These are phyloP conservation scores for Aspergillus hancockii DNA, from an alignment of 495 filamentous ascomycete species.

Conservation along the genomic window DNA sequence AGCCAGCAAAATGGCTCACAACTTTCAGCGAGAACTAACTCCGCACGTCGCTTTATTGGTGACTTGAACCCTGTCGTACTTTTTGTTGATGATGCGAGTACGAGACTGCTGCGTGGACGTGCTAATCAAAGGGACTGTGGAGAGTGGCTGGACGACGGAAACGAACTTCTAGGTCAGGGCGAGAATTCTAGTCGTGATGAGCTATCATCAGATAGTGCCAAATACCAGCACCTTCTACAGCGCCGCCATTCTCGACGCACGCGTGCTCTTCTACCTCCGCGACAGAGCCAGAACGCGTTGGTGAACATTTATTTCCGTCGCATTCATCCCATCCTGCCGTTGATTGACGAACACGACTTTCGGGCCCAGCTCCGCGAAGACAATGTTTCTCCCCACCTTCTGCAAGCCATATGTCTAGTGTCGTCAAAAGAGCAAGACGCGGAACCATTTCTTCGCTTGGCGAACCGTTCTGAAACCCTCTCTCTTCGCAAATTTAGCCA, in stretches of 20 bases:
- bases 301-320: slow-evolving; percentile 28
- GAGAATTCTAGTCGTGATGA: background rate
- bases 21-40: background rate
- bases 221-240: background rate
- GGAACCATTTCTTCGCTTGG: slow-evolving; percentile 25
- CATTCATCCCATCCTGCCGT: slow-evolving; percentile 28
- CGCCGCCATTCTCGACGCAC: background rate
- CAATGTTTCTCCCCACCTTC: slow-evolving; percentile 20
- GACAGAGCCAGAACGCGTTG: slow-evolving; percentile 20
- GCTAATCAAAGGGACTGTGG: slow-evolving; percentile 23
- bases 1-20: background rate
- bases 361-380: slow-evolving; percentile 21
- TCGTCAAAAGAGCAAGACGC: slow-evolving; percentile 35
- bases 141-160: slow-evolving; percentile 19
- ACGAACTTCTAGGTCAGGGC: slow-evolving; percentile 5
- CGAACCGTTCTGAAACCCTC: slow-evolving; percentile 11
- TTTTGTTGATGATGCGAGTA: slow-evolving; percentile 17
- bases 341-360: slow-evolving; percentile 29
- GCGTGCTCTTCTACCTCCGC: slow-evolving; percentile 17
- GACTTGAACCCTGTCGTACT: slow-evolving; percentile 27
- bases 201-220: background rate
- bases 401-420: slow-evolving; percentile 36
- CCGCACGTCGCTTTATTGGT: slow-evolving; percentile 20
- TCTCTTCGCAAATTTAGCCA: slow-evolving; percentile 26
- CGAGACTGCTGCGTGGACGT: slow-evolving; percentile 20